Conservation (phyloP, 2,329 filamentous ascomycete species). For the Leptographium radiaticola region DNA sequence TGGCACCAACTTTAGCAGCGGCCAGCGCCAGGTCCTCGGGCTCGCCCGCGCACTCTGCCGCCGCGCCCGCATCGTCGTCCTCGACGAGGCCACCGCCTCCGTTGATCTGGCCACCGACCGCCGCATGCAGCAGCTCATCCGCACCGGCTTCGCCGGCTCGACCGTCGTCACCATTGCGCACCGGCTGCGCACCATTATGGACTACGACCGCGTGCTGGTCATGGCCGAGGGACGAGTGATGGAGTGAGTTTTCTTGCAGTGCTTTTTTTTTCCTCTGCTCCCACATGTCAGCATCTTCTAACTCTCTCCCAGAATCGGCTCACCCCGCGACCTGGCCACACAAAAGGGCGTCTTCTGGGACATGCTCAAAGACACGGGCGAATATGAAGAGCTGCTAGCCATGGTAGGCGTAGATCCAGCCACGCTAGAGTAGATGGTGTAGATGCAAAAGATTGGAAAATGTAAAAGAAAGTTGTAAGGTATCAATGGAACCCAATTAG, state of each 20-base stretch:
- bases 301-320: not conserved
- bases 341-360: not conserved
- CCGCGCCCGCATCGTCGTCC: slow-evolving; percentile 72
- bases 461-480: too few relatives aligned
- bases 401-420: not conserved
- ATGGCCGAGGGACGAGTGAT: slow-evolving; percentile 78
- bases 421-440: not conserved
- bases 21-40: slow-evolving; percentile 79
- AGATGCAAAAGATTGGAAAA: too few relatives aligned
- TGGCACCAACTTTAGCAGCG: slow-evolving; percentile 44
- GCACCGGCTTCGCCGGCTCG: not conserved
- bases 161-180: slow-evolving; percentile 9
- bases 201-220: slow-evolving; percentile 70
- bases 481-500: too few relatives aligned
- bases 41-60: slow-evolving; percentile 81
- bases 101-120: slow-evolving; percentile 44
- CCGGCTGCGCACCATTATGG: slow-evolving; percentile 7
- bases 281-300: not conserved
- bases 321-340: not conserved
- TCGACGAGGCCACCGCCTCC: slow-evolving; percentile 90
- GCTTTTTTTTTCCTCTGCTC: not conserved
- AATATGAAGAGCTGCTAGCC: not conserved
- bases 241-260: slow-evolving; percentile 31
- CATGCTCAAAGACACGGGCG: not conserved
- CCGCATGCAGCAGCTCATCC: slow-evolving; percentile 4